Base-by-base conservation (phyloP, 148 eudicot genomes). In the Camellia sinensis region DNA sequence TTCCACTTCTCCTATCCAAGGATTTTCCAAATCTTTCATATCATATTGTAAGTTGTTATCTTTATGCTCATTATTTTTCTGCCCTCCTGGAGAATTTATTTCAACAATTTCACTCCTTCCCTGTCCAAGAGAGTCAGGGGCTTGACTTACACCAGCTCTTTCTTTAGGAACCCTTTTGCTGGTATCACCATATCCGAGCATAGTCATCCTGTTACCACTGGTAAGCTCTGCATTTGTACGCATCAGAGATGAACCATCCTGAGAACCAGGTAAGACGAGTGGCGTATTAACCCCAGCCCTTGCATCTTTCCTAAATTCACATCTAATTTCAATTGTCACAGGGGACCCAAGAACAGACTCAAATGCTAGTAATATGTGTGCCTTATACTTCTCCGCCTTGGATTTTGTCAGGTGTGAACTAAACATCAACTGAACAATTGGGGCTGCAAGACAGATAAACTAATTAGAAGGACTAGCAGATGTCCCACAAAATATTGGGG, bases 271-370 rank as follows among this genome's bases (percentile, higher is more conserved):
- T 57, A 84, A 72, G 44, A 80, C 74, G 52, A 89, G 83, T 76
- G 87, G 85, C 56, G 79, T 57, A 56, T 80, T 87, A 78, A 79
- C 73, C 48, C 83, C 87, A 41, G 68, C 68, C 77, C 86, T 79
- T 44, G 48, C 65, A 76, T 75, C 87, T 82, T 80, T 90, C 73
- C 88, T 86, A 40, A 90, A 75, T 79, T 91, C 94, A 83, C 87
- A 84, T 86, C 91, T 85, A 46, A 93, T 90, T 84, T 95, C 99
- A 56, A 95, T 85, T 15, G 90, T 91, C 77, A 95, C 97, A 44
- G 97, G 90, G 76, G 96, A 88, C 40, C 91, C 92, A 44, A 95
- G 93, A 82, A 92, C 93, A 48, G 88, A 85, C 85, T 95, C 99
- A 71, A 93, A 93, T 81, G 99, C 99, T 87, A 87, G 94, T 75